Base-by-base conservation (phyloP, 805 yeast genomes). In the Peterozyma xylosa region DNA sequence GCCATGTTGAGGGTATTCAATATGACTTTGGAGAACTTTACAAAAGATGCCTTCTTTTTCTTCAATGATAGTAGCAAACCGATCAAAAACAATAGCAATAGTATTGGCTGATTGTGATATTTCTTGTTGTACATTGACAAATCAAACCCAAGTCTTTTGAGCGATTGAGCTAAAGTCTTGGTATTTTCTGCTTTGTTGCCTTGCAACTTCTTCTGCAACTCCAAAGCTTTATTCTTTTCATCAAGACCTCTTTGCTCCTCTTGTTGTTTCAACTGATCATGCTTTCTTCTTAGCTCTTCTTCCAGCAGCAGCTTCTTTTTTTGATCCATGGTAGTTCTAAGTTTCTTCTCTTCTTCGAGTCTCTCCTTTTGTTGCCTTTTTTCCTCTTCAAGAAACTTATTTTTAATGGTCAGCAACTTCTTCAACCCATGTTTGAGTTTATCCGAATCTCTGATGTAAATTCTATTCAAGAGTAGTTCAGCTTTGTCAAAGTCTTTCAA, bases 1-100 rank as follows among this genome's bases (percentile, higher is more conserved):
- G 60, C 60, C 64, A 60, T 60, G 32, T 30, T 33, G 11, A 45
- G 18, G n/a, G 47, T 45, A 30, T 41, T 38, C 16, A 41, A 7
- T 21, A 45, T 6, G 15, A 40, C 15, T 4, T 32, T 5, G 14
- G 15, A 14, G 5, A 32, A 13, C 15, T 32, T 32, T 10, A 11
- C 34, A 13, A 14, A 5, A 5, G 34, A n/a, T 3, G 33, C 9
- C 13, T 21, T 41, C 14, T 43, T 35, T 16, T 34, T 37, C 10
- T 18, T 41, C 5, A 40, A 33, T 6, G 47, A 41, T 5, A 45
- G 7, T 9, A 45, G 5, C 6, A 45, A 35, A 5, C 44, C 44
- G 2, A 45, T 45, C 16, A 45, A 6, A 11, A 45, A 17, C 3
- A 45, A 33, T 9, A 45, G 18, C 5, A 3, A 32, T 13, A 32